Evolutionary conservation across 2,329 filamentous ascomycete species (phyloP).

Genomic region (Nothopassalora personata): DNA sequence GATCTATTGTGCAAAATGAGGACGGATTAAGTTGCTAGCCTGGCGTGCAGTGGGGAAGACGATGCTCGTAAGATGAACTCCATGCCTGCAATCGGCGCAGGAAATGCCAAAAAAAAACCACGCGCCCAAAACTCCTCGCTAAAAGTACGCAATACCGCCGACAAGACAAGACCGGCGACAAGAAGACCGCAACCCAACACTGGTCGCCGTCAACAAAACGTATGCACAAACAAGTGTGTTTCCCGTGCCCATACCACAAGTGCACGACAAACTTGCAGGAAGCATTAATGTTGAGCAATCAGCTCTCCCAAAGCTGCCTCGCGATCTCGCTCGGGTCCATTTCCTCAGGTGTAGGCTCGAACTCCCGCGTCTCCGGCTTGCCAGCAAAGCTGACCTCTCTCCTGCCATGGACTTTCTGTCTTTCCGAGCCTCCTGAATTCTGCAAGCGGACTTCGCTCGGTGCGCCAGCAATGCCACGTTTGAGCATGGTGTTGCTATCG

Average conservation of each 20-base stretch:
- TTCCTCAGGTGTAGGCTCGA: slow-evolving; percentile 13
- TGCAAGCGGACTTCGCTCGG: background rate
- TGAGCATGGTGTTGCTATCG: background rate
- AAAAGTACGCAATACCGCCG: background rate
- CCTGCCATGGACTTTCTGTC: slow-evolving; percentile 5
- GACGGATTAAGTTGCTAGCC: too few species aligned
- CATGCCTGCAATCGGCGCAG: background rate
- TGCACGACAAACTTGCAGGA: background rate
- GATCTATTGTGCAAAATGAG: too few species aligned
- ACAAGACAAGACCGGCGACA: background rate
- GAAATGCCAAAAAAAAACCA: background rate
- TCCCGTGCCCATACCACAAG: background rate
- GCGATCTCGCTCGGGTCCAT: slow-evolving; percentile 21
- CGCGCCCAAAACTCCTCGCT: slow-evolving; percentile 7
- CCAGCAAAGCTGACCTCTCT: slow-evolving; percentile 27
- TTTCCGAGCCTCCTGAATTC: background rate
- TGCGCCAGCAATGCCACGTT: background rate
- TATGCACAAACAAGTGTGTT: background rate
- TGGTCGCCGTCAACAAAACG: background rate
- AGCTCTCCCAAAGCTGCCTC: slow-evolving; percentile 23
- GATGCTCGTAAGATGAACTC: background rate
- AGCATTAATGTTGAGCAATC: background rate
- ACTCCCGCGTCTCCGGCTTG: slow-evolving; percentile 17
- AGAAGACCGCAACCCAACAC: background rate
- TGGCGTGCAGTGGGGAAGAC: too few species aligned